A percentile compares a stretch with the other conserved stretches of the same genome.
phyloP scores from a whole-genome alignment of 805 yeast genomes.

The Barnettozyma salicaria region DNA sequence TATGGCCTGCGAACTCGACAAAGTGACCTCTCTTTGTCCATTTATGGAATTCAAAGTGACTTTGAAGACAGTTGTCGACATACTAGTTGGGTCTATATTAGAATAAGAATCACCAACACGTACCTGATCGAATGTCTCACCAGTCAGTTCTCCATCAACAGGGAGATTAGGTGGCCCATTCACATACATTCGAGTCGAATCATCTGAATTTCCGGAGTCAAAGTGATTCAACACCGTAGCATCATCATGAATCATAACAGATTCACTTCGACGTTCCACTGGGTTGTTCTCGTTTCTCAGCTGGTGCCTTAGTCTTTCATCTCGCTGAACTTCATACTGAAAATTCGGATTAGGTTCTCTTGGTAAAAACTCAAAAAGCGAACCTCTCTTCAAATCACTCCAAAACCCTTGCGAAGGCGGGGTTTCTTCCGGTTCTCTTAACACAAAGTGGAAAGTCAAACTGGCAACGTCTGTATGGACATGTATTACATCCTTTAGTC shows the following conservation, averaged over 20 bases:
- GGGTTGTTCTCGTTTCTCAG: conserved; percentile 9
- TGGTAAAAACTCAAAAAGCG: conserved; percentile 27
- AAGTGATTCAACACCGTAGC: background rate
- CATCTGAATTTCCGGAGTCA: background rate
- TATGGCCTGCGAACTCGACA: conserved; percentile 24
- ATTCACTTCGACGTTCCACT: background rate
- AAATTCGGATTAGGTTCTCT: conserved; percentile 27
- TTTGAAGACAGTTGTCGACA: conserved; percentile 9
- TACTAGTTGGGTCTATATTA: conserved; percentile 18
- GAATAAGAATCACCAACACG: conserved; percentile 22
- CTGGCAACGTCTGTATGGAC: background rate
- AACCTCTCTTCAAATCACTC: conserved; percentile 25
- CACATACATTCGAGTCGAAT: background rate
- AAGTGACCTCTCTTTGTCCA: conserved; percentile 14
- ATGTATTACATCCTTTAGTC: conserved; percentile 15
- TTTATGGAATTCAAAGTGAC: conserved; percentile 13
- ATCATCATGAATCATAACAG: conserved; percentile 6
- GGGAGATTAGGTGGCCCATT: conserved; percentile 5
- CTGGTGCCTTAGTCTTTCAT: conserved; percentile 21
- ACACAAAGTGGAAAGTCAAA: conserved; percentile 19
- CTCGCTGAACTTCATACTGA: conserved; percentile 23
- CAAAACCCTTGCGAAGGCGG: conserved; percentile 21
- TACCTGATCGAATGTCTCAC: conserved; percentile 17
- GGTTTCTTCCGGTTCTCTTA: conserved; percentile 17
- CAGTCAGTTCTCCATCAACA: conserved; percentile 19